Conservation (phyloP, 2,329 filamentous ascomycete genomes). For the Pseudocercospora fuligena region DNA sequence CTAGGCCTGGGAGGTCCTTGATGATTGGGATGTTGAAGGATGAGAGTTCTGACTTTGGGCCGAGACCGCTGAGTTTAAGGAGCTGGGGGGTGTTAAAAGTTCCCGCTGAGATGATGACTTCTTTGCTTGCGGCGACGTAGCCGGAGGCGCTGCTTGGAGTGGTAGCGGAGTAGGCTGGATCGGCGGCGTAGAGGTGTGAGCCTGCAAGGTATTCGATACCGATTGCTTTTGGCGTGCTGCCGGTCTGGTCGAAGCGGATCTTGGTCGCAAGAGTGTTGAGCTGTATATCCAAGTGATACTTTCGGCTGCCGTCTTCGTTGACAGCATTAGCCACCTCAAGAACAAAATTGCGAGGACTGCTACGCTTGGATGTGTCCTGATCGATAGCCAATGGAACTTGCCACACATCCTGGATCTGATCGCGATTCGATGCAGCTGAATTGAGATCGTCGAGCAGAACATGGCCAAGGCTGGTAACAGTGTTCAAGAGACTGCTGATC, state of each 20-base stretch:
- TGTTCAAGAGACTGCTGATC: constrained; percentile 33
- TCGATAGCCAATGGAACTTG: constrained; percentile 59
- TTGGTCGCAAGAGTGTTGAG: constrained; percentile 69
- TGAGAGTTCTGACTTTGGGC: constrained; percentile 59
- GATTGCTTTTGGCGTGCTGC: constrained; percentile 56
- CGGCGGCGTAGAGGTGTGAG: constrained; percentile 45
- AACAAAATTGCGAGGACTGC: constrained; percentile 62
- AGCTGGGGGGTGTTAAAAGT: constrained; percentile 69
- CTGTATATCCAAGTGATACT: constrained; percentile 62
- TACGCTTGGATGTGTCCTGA: constrained; percentile 44
- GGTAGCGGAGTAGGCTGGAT: constrained; percentile 39
- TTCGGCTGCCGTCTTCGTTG: constrained; percentile 56
- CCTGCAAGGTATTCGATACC: constrained; percentile 52
- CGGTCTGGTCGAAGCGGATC: constrained; percentile 66
- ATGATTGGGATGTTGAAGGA: constrained; percentile 60
- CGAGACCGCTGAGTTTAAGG: constrained; percentile 67
- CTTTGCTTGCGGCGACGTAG: constrained; percentile 47
- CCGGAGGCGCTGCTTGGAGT: constrained; percentile 44
- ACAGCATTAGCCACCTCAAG: constrained; percentile 56
- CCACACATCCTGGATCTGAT: constrained; percentile 56
- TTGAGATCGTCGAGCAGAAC: constrained; percentile 45
- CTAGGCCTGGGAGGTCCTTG: constrained; percentile 65
- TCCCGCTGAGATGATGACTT: constrained; percentile 57
- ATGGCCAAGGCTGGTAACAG: constrained; percentile 24
- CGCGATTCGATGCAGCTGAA: constrained; percentile 50